Evolutionary conservation across 805 yeast species (phyloP).

Genomic region (Ogataea haglerorum): DNA sequence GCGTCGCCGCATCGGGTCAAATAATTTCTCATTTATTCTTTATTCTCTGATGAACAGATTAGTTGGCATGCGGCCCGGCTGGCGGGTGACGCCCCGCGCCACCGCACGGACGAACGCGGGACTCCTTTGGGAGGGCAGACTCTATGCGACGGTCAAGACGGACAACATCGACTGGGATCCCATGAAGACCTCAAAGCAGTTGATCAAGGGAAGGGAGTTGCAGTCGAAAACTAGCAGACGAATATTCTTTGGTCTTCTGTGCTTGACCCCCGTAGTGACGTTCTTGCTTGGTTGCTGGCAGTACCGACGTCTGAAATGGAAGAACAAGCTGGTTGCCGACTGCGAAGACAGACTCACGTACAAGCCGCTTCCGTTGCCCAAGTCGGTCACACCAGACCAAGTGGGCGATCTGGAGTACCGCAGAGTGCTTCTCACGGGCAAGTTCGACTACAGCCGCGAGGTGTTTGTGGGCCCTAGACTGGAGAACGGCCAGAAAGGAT

Average conservation of each 20-base stretch:
- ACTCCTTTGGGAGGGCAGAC: background rate
- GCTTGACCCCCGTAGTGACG: slow-evolving; percentile 83
- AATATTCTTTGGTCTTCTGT: slow-evolving; percentile 37
- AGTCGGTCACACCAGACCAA: slow-evolving; percentile 57
- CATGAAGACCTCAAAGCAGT: slow-evolving; percentile 45
- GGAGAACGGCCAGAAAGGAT: slow-evolving; percentile 71
- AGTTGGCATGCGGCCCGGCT: slow-evolving; percentile 3
- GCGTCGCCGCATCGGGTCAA: background rate
- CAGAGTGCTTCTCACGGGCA: slow-evolving; percentile 71
- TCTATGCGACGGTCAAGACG: slow-evolving; percentile 47
- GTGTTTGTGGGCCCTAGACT: slow-evolving; percentile 89
- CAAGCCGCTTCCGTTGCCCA: slow-evolving; percentile 71
- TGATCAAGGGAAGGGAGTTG: slow-evolving; percentile 32
- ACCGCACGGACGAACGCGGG: too few relatives aligned
- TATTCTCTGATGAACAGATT: slow-evolving; percentile 2
- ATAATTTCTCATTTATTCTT: background rate
- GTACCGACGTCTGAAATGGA: slow-evolving; percentile 81
- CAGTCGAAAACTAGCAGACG: slow-evolving; percentile 23
- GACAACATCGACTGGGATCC: slow-evolving; percentile 86
- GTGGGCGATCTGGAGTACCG: slow-evolving; percentile 78
- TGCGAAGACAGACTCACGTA: slow-evolving; percentile 79
- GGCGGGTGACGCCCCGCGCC: background rate
- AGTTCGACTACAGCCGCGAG: slow-evolving; percentile 80
- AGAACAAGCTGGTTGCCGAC: slow-evolving; percentile 72
- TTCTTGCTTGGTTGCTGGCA: slow-evolving; percentile 95